Conservation (phyloP, 148 eudicot genomes). For the Chenopodium berlandieri region DNA sequence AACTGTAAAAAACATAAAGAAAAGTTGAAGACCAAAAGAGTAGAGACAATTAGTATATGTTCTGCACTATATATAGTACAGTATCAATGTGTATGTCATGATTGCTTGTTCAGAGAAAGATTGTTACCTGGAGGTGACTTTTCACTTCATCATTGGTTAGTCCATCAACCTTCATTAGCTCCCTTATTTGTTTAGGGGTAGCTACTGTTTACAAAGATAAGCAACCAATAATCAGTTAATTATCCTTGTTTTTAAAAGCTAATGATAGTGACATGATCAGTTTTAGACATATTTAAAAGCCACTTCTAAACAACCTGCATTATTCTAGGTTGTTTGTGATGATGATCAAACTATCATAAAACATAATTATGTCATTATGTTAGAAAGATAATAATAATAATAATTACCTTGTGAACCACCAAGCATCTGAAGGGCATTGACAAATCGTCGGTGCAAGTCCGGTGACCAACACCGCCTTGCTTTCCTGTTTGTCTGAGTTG, state of each 20-base stretch:
- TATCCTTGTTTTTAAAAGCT: slow-evolving; percentile 1
- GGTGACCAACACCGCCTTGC: slow-evolving; percentile 98
- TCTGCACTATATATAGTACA: slow-evolving; percentile 19
- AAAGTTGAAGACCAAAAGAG: slow-evolving; percentile 18
- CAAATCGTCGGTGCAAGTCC: slow-evolving; percentile 94
- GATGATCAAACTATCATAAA: neutral
- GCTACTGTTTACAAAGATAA: slow-evolving; percentile 60
- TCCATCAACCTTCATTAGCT: slow-evolving; percentile 98
- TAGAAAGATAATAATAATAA: neutral
- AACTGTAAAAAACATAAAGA: neutral
- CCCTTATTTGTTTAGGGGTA: slow-evolving; percentile 97
- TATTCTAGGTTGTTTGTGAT: neutral
- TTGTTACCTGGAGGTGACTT: slow-evolving; percentile 87
- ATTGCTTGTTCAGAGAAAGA: slow-evolving; percentile 33
- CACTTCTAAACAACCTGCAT: neutral
- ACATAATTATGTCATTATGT: neutral
- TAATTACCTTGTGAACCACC: slow-evolving; percentile 95
- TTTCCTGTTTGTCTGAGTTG: slow-evolving; percentile 59
- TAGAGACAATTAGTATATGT: slow-evolving; percentile 25
- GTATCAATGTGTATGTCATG: slow-evolving; percentile 23
- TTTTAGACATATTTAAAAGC: neutral
- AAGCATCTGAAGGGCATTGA: slow-evolving; percentile 92
- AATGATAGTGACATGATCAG: slow-evolving; percentile 23
- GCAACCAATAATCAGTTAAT: slow-evolving; percentile 10
- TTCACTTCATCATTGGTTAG: slow-evolving; percentile 99